Conservation (phyloP, 2,329 filamentous ascomycete genomes). For the Neonectria faginata region DNA sequence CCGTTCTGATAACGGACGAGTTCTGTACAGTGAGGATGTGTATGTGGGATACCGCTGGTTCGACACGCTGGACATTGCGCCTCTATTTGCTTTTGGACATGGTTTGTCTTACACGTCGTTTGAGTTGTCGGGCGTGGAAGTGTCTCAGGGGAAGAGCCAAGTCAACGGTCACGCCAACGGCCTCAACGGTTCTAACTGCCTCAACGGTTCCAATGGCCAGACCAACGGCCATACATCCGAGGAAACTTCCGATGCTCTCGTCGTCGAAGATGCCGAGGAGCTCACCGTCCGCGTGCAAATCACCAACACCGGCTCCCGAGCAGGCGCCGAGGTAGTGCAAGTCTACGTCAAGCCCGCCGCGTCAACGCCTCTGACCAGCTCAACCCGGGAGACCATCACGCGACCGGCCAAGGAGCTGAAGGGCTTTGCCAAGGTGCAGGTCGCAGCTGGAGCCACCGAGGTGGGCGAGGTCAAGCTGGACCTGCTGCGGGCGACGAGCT, state of each 20-base stretch:
- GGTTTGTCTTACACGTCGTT: slow-evolving; percentile 35
- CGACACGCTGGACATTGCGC: slow-evolving; percentile 30
- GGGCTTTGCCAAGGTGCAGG: slow-evolving; percentile 56
- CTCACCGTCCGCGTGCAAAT: slow-evolving; percentile 59
- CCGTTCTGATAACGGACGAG: slow-evolving; percentile 32
- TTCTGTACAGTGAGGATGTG: slow-evolving; percentile 34
- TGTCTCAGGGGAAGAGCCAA: slow-evolving; percentile 15
- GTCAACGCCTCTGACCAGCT: slow-evolving; percentile 31
- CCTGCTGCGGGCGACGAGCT: slow-evolving; percentile 34
- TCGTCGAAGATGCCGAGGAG: slow-evolving; percentile 11
- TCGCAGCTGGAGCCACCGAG: slow-evolving; percentile 51
- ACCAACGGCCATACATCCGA: slow-evolving; percentile 3
- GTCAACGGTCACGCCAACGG: slow-evolving; percentile 14
- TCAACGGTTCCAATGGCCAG: slow-evolving; percentile 6
- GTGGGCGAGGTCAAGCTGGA: slow-evolving; percentile 48
- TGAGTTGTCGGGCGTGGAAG: slow-evolving; percentile 22
- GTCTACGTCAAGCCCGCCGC: slow-evolving; percentile 44
- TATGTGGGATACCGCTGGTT: slow-evolving; percentile 38
- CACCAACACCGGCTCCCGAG: slow-evolving; percentile 40
- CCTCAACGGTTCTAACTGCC: slow-evolving; percentile 1
- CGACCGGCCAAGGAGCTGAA: slow-evolving; percentile 58
- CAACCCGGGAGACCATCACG: slow-evolving; percentile 38
- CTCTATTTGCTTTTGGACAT: slow-evolving; percentile 34
- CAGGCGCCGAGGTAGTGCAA: slow-evolving; percentile 47
- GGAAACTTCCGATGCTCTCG: neutral